Evolutionary conservation across 352 stramenopile species (phyloP).

Genomic region (Phytophthora citricola): DNA sequence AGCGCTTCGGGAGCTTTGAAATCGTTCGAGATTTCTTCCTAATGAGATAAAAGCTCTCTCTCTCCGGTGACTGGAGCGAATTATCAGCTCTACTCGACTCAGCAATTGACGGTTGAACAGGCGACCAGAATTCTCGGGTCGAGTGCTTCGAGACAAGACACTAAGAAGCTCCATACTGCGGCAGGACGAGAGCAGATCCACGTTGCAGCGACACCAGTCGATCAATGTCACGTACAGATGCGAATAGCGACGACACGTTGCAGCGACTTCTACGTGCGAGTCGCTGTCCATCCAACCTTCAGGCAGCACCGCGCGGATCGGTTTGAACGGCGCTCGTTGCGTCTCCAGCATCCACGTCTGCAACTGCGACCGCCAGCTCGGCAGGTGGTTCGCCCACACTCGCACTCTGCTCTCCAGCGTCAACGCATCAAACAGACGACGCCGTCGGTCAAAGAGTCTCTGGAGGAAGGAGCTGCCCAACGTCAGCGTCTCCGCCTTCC

Average conservation of each 20-base stretch:
- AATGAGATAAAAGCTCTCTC: constrained; percentile 21
- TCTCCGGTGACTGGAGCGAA: constrained; percentile 18
- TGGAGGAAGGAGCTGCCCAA: constrained; percentile 35
- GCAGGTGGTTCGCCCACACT: constrained; percentile 53
- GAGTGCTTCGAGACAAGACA: constrained; percentile 32
- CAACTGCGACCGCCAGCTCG: constrained; percentile 48
- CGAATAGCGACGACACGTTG: constrained; percentile 37
- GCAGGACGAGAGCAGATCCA: constrained; percentile 41
- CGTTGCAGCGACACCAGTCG: constrained; percentile 41
- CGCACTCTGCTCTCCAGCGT: constrained; percentile 26
- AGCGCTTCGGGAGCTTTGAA: constrained; percentile 15
- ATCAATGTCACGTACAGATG: constrained; percentile 50
- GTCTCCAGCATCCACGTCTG: constrained; percentile 49
- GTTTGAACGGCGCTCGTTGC: constrained; percentile 38
- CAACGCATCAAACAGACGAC: constrained; percentile 38
- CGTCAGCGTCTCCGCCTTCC: constrained; percentile 15
- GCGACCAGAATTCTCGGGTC: constrained; percentile 11
- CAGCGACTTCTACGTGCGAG: neutral
- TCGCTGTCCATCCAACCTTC: constrained; percentile 2
- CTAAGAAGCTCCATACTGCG: constrained; percentile 48
- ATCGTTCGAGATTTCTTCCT: constrained; percentile 21
- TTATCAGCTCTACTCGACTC: constrained; percentile 11
- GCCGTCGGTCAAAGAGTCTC: constrained; percentile 28
- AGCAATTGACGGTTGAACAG: constrained; percentile 38
- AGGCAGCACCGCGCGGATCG: constrained; percentile 31